Evolutionary conservation across 768 basidiomycete species (phyloP).

Genomic region (Tylopilus sp.): DNA sequence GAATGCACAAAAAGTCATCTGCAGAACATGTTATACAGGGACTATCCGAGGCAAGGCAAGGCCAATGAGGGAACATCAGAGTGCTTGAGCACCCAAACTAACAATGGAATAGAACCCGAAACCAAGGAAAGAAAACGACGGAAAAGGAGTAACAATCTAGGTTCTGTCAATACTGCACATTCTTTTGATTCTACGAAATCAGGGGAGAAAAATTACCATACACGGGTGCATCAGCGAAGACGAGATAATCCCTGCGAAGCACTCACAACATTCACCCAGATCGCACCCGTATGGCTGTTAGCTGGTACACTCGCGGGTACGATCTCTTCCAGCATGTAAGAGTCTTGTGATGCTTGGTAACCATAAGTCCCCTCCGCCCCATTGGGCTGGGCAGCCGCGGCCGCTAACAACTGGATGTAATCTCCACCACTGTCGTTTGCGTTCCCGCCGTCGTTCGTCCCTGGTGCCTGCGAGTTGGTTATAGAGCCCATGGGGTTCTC

Average conservation of each 20-base stretch:
- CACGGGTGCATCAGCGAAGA: constrained; percentile 30
- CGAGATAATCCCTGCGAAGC: constrained; percentile 24
- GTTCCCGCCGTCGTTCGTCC: constrained; percentile 18
- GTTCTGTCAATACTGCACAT: constrained; percentile 21
- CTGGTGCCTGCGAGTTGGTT: constrained; percentile 13
- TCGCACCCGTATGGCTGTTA: constrained; percentile 30
- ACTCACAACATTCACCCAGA: constrained; percentile 48
- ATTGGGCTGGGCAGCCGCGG: constrained; percentile 54
- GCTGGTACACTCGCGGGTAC: constrained; percentile 35
- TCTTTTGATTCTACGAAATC: constrained; percentile 22
- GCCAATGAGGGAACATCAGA: neutral
- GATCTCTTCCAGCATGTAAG: constrained; percentile 70
- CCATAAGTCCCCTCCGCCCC: constrained; percentile 50
- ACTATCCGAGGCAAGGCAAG: constrained; percentile 15
- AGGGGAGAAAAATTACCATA: constrained; percentile 1
- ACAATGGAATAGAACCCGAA: constrained; percentile 1
- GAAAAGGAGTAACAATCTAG: neutral
- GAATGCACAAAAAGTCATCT: constrained; percentile 14
- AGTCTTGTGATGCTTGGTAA: constrained; percentile 54
- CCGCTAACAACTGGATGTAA: constrained; percentile 54
- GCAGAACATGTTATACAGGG: constrained; percentile 22
- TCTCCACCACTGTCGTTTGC: constrained; percentile 31
- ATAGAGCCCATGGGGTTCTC: constrained; percentile 40
- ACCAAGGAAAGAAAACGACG: neutral
- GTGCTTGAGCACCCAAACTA: constrained; percentile 1